A percentile compares a stretch with the other conserved stretches of the same genome.
Conservation (phyloP, 495 filamentous ascomycete genomes). For the Daldinia concentrica region DNA sequence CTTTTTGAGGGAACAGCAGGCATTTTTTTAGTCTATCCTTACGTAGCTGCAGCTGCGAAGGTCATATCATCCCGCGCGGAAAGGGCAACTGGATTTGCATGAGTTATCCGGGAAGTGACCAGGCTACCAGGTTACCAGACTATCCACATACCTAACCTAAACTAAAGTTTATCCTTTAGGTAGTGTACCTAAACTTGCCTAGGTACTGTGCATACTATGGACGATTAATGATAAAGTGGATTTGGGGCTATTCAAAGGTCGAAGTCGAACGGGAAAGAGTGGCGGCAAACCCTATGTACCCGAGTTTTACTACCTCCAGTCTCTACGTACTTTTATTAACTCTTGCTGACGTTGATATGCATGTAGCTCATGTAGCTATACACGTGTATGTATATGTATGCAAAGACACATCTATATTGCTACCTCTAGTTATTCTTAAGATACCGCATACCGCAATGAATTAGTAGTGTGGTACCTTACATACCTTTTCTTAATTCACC, state of each 20-base stretch:
- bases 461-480: conserved; percentile 19
- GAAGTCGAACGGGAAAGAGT: conserved; percentile 21
- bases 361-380: conserved; percentile 5
- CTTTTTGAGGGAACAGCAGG: conserved; percentile 21
- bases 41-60: conserved; percentile 30
- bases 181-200: not conserved
- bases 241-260: conserved; percentile 17
- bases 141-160: not conserved
- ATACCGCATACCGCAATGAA: not conserved
- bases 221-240: conserved; percentile 7
- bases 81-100: conserved; percentile 19
- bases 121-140: too few relatives aligned
- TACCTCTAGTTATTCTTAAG: not conserved
- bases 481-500: conserved; percentile 1
- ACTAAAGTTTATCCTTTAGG: not conserved
- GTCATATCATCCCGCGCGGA: conserved; percentile 33
- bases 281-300: conserved; percentile 16
- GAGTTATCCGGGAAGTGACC: conserved; percentile 3
- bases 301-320: conserved; percentile 1
- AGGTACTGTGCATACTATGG: not conserved
- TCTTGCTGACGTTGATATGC: not conserved
- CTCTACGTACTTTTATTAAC: not conserved
- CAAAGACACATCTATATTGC: conserved; percentile 13
- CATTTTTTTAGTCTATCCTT: conserved; percentile 30
- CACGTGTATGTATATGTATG: conserved; percentile 11